Percentiles rank a stretch among this genome's conserved stretches.
These are phyloP conservation scores for Eucalyptus victrix DNA, from an alignment of 345 rosid species.

Conservation along the genomic window DNA sequence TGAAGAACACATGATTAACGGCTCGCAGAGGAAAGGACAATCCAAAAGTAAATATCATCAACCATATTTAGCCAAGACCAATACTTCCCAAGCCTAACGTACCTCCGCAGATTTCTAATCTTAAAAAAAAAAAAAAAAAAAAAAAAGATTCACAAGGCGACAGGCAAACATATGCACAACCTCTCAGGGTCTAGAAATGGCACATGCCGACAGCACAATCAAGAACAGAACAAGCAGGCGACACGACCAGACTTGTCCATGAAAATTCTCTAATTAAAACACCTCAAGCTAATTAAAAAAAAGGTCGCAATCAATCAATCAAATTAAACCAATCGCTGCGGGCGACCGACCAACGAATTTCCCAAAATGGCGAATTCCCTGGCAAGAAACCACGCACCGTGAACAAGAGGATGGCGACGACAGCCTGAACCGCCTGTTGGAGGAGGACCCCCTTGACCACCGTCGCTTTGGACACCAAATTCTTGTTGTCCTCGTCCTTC, in stretches of 20 bases:
- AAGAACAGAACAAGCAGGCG: background rate
- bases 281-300: background rate
- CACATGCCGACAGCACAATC: background rate
- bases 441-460: slow-evolving; percentile 84
- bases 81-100: background rate
- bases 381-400: slow-evolving; percentile 21
- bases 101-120: background rate
- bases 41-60: background rate
- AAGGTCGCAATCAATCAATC: background rate
- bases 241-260: background rate
- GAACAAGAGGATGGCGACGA: slow-evolving; percentile 65
- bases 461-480: slow-evolving; percentile 53
- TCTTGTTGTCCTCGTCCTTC: slow-evolving; percentile 70
- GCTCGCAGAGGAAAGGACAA: background rate
- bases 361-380: background rate
- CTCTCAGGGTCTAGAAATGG: background rate
- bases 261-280: background rate
- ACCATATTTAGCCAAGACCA: background rate
- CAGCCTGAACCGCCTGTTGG: slow-evolving; percentile 69
- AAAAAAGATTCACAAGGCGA: background rate
- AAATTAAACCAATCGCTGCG: background rate
- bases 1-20: background rate
- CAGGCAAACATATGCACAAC: background rate
- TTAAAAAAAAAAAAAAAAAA: too few relatives aligned
- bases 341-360: background rate